phyloP scores from a whole-genome alignment of 208 protist species.

The Borovskyia barvae region DNA sequence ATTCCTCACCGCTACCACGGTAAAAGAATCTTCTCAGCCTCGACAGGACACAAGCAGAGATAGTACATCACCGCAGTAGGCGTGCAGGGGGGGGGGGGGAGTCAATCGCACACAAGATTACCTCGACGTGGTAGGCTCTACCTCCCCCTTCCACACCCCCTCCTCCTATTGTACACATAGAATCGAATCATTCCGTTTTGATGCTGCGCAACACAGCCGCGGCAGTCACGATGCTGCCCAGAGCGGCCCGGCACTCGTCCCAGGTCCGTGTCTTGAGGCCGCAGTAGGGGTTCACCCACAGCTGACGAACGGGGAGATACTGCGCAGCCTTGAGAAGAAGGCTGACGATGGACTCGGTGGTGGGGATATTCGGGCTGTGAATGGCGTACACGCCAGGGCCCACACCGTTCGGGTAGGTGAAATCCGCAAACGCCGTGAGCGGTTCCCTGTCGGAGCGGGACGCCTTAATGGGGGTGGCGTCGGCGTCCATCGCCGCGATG shows the following conservation, averaged over 20 bases:
- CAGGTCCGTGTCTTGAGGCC: slow-evolving; percentile 82
- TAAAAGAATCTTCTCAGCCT: too few species aligned
- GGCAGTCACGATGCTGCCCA: slow-evolving; percentile 53
- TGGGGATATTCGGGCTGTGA: slow-evolving; percentile 84
- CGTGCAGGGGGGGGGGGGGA: too few species aligned
- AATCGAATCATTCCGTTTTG: slow-evolving; percentile 12
- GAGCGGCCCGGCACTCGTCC: slow-evolving; percentile 35
- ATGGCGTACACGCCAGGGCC: slow-evolving; percentile 91
- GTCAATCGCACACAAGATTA: too few species aligned
- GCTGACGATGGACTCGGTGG: slow-evolving; percentile 61
- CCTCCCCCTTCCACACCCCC: too few species aligned
- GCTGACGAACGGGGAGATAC: slow-evolving; percentile 32
- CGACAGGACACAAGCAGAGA: too few species aligned
- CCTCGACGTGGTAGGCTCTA: too few species aligned
- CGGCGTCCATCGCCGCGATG: slow-evolving; percentile 82
- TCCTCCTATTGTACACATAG: too few species aligned
- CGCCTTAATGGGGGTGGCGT: slow-evolving; percentile 87
- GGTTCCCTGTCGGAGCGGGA: slow-evolving; percentile 79
- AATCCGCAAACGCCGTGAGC: slow-evolving; percentile 62
- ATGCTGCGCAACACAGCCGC: slow-evolving; percentile 34
- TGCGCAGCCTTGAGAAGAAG: slow-evolving; percentile 53
- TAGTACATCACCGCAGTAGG: too few species aligned
- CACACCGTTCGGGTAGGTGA: slow-evolving; percentile 77
- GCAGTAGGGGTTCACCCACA: slow-evolving; percentile 91
- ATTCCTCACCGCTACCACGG: too few species aligned